Percentiles rank a stretch among this genome's conserved stretches.
phyloP scores from a whole-genome alignment of 805 yeast species.

The Spathaspora girioi region DNA sequence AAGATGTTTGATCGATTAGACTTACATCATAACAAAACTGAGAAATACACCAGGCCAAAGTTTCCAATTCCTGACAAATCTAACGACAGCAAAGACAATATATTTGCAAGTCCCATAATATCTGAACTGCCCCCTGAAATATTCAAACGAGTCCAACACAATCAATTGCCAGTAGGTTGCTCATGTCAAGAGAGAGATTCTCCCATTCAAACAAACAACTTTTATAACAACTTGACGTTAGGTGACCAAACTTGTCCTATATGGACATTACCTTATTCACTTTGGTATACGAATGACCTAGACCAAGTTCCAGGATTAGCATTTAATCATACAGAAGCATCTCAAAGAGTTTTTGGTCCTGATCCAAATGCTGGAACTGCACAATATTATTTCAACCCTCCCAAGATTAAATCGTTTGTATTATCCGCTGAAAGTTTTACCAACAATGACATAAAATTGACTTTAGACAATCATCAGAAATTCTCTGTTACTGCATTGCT shows the following conservation, averaged over 20 bases:
- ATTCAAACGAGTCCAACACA: constrained; percentile 34
- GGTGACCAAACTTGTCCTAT: constrained; percentile 65
- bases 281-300: constrained; percentile 57
- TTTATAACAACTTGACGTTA: constrained; percentile 68
- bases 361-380: constrained; percentile 50
- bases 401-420: constrained; percentile 57
- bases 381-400: constrained; percentile 66
- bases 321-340: constrained; percentile 55
- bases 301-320: constrained; percentile 58
- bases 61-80: not conserved
- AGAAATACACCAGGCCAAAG: not conserved
- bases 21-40: not conserved
- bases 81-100: constrained; percentile 15
- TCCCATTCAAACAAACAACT: constrained; percentile 74
- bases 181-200: constrained; percentile 13
- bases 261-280: constrained; percentile 80
- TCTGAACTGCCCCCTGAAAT: constrained; percentile 39
- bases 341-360: constrained; percentile 68
- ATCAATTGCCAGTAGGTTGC: constrained; percentile 34
- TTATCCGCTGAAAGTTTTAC: constrained; percentile 28
- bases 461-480: constrained; percentile 24
- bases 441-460: constrained; percentile 12
- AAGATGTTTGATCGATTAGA: not conserved
- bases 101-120: constrained; percentile 42
- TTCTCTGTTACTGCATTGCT: constrained; percentile 27